phyloP scores from a whole-genome alignment of 768 basidiomycete species.

The Tylopilus balloui region DNA sequence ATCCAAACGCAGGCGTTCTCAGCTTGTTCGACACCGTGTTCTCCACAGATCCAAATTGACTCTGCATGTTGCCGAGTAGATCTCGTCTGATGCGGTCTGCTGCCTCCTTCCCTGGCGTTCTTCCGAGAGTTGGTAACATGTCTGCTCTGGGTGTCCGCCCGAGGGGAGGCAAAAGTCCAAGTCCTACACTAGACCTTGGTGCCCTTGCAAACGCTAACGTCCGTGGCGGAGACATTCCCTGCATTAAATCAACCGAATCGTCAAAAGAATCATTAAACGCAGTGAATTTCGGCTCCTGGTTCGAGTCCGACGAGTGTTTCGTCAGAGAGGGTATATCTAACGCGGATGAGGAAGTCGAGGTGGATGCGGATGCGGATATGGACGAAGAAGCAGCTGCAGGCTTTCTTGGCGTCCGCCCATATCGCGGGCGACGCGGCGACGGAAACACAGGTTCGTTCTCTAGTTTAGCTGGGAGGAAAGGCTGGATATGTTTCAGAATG shows the following conservation, averaged over 20 bases:
- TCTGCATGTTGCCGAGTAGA: constrained; percentile 53
- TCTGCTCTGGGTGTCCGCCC: constrained; percentile 69
- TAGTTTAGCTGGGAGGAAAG: constrained; percentile 64
- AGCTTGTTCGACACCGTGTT: constrained; percentile 17
- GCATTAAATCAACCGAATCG: constrained; percentile 37
- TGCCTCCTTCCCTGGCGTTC: constrained; percentile 71
- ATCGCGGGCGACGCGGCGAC: constrained; percentile 34
- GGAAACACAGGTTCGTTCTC: constrained; percentile 52
- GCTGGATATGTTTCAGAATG: constrained; percentile 48
- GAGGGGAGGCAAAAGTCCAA: constrained; percentile 34
- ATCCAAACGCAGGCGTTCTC: constrained; percentile 29
- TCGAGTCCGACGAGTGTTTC: constrained; percentile 31
- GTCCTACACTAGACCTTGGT: constrained; percentile 30
- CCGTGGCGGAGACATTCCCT: constrained; percentile 50
- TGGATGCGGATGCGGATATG: constrained; percentile 32
- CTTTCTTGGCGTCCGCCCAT: constrained; percentile 29
- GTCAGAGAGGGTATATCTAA: constrained; percentile 53
- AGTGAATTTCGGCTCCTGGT: constrained; percentile 39
- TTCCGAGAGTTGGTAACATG: constrained; percentile 38
- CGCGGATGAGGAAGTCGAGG: constrained; percentile 24
- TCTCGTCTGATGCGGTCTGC: constrained; percentile 64
- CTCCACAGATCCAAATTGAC: constrained; percentile 22
- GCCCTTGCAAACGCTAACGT: constrained; percentile 49
- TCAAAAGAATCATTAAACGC: constrained; percentile 33
- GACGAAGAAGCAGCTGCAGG: constrained; percentile 8